Percentiles rank a stretch among this genome's conserved stretches.
Conservation (phyloP, 164 flowering plant genomes). For the Malania oleifera region DNA sequence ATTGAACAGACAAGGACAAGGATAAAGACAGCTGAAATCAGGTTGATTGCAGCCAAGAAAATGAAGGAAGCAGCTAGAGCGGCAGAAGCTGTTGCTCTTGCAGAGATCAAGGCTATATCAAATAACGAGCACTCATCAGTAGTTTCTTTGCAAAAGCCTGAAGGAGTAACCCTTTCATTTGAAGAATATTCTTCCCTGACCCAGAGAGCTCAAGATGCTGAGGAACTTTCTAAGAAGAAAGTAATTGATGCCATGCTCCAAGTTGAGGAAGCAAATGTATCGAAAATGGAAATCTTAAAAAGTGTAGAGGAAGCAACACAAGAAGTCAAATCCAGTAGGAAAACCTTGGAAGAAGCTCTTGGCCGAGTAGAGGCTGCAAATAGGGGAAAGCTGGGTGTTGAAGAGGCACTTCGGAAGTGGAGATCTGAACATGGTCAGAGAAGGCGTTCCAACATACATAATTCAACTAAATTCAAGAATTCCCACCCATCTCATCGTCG, state of each 20-base stretch:
- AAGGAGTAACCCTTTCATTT: slow-evolving; percentile 52
- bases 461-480: slow-evolving; percentile 71
- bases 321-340: slow-evolving; percentile 71
- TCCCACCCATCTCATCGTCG: slow-evolving; percentile 42
- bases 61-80: slow-evolving; percentile 91
- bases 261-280: slow-evolving; percentile 67
- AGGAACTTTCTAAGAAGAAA: slow-evolving; percentile 45
- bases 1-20: slow-evolving; percentile 57
- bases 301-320: slow-evolving; percentile 70
- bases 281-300: slow-evolving; percentile 52
- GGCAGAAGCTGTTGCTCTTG: slow-evolving; percentile 70
- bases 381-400: slow-evolving; percentile 67
- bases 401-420: slow-evolving; percentile 84
- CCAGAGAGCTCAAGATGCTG: slow-evolving; percentile 59
- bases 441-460: slow-evolving; percentile 44
- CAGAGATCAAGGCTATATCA: slow-evolving; percentile 64
- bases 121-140: slow-evolving; percentile 26
- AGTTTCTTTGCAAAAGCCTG: slow-evolving; percentile 21
- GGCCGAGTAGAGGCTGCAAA: slow-evolving; percentile 77
- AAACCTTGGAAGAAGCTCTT: slow-evolving; percentile 69
- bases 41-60: slow-evolving; percentile 73
- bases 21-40: slow-evolving; percentile 69
- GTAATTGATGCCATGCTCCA: slow-evolving; percentile 49
- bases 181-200: slow-evolving; percentile 68
- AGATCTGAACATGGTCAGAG: slow-evolving; percentile 74